A percentile compares a stretch with the other conserved stretches of the same genome.
phyloP scores from a whole-genome alignment of 805 yeast genomes.

The Myxozyma melibiosi region DNA sequence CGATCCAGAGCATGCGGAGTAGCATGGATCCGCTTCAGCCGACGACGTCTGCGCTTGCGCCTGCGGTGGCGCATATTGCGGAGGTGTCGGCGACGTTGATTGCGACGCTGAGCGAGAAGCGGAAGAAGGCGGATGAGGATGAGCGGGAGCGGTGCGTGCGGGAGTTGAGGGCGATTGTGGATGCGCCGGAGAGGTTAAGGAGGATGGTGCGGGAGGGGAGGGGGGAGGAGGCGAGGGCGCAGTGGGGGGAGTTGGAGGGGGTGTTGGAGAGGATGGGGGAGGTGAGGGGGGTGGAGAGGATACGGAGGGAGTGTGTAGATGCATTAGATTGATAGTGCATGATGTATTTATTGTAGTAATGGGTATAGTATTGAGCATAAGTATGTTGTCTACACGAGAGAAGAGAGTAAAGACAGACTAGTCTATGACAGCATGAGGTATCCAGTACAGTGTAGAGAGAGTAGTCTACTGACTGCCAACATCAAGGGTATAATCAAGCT shows the following conservation, averaged over 20 bases:
- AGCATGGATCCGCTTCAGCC: conserved; percentile 33
- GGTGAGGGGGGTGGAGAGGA: conserved; percentile 14
- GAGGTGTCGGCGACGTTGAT: conserved; percentile 29
- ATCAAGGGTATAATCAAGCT: neutral
- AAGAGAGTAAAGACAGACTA: no score
- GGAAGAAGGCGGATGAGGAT: neutral
- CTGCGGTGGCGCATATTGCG: conserved; percentile 32
- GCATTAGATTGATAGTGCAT: neutral
- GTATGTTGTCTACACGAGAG: no score
- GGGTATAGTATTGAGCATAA: no score
- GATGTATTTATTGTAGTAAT: no score
- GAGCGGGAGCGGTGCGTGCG: neutral
- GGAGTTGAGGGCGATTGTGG: conserved; percentile 11
- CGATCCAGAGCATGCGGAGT: conserved; percentile 30
- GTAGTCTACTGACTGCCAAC: no score
- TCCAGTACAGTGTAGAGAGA: no score
- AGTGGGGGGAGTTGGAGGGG: conserved; percentile 20
- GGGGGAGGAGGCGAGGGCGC: conserved; percentile 14
- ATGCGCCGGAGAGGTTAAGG: conserved; percentile 18
- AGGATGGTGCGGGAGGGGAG: conserved; percentile 13
- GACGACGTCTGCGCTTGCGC: conserved; percentile 29
- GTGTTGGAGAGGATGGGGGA: conserved; percentile 6
- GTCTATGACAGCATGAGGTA: no score
- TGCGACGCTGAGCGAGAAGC: conserved; percentile 24
- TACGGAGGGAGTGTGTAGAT: conserved; percentile 20